phyloP scores from a whole-genome alignment of 2,329 filamentous ascomycete genomes.

The Hypomyces rosellus region DNA sequence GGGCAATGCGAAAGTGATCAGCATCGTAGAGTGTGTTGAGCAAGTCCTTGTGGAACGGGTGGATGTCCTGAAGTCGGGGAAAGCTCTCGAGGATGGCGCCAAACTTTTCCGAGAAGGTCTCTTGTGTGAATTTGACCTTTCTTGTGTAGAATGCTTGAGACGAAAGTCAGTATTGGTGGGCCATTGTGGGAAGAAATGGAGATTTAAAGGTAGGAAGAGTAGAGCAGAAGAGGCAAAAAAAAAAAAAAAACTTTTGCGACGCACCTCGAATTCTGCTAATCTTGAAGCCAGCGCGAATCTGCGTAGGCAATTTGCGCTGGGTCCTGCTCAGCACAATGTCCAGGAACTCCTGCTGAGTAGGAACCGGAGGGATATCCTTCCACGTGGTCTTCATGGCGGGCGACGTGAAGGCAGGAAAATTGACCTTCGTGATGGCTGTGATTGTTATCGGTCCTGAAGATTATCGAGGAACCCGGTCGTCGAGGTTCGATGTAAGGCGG shows the following conservation, averaged over 20 bases:
- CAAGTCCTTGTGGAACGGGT: slow-evolving; percentile 76
- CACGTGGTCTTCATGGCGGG: slow-evolving; percentile 56
- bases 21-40: slow-evolving; percentile 98
- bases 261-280: slow-evolving; percentile 78
- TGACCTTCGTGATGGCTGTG: not conserved
- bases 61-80: slow-evolving; percentile 86
- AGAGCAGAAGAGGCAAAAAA: too few relatives aligned
- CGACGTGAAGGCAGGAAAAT: slow-evolving; percentile 15
- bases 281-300: slow-evolving; percentile 91
- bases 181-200: too few relatives aligned
- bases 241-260: slow-evolving; percentile 12
- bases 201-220: not conserved
- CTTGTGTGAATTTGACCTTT: slow-evolving; percentile 97
- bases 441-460: slow-evolving; percentile 12
- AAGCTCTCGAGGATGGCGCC: slow-evolving; percentile 87
- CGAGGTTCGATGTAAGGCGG: slow-evolving; percentile 18
- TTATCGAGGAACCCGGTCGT: slow-evolving; percentile 20
- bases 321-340: slow-evolving; percentile 95
- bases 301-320: slow-evolving; percentile 86
- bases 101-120: slow-evolving; percentile 95
- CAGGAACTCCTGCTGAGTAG: slow-evolving; percentile 90
- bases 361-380: slow-evolving; percentile 80
- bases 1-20: slow-evolving; percentile 94
- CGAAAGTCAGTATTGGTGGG: not conserved
- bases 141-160: slow-evolving; percentile 78